phyloP scores from a whole-genome alignment of 345 rosid genomes.

The Salix suchowensis region DNA sequence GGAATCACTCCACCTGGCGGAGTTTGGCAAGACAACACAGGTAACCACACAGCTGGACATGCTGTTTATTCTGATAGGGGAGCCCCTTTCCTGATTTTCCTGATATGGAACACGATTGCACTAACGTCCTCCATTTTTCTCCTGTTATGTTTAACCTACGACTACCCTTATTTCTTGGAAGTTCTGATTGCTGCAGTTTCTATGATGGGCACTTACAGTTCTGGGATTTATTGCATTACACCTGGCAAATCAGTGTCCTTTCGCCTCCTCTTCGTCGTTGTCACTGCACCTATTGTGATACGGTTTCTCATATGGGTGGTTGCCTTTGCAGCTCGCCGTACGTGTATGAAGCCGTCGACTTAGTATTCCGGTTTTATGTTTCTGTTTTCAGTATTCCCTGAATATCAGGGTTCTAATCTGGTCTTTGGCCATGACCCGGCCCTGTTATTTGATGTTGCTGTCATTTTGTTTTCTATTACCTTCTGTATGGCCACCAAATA shows the following conservation, averaged over 20 bases:
- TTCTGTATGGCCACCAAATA: background rate
- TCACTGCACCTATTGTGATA: background rate
- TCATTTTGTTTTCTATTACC: too few species aligned
- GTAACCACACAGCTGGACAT: background rate
- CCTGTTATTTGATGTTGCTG: too few species aligned
- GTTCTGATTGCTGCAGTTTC: slow-evolving; percentile 1
- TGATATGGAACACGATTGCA: slow-evolving; percentile 16
- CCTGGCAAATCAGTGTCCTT: slow-evolving; percentile 3
- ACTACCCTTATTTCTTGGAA: slow-evolving; percentile 15
- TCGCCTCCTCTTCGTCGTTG: slow-evolving; percentile 11
- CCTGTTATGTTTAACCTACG: slow-evolving; percentile 6
- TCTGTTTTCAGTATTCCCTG: too few species aligned
- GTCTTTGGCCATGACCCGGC: too few species aligned
- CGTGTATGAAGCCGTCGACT: too few species aligned
- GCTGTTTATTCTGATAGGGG: slow-evolving; percentile 10
- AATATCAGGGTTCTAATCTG: too few species aligned
- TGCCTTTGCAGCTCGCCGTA: background rate
- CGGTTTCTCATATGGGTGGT: slow-evolving; percentile 7
- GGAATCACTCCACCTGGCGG: slow-evolving; percentile 37
- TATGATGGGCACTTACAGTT: slow-evolving; percentile 18
- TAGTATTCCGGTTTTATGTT: too few species aligned
- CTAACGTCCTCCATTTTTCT: slow-evolving; percentile 1
- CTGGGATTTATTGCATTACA: slow-evolving; percentile 16
- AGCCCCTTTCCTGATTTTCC: slow-evolving; percentile 20
- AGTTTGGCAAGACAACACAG: slow-evolving; percentile 22